phyloP scores from a whole-genome alignment of 306 rosid species.

The Canavalia gladiata region DNA sequence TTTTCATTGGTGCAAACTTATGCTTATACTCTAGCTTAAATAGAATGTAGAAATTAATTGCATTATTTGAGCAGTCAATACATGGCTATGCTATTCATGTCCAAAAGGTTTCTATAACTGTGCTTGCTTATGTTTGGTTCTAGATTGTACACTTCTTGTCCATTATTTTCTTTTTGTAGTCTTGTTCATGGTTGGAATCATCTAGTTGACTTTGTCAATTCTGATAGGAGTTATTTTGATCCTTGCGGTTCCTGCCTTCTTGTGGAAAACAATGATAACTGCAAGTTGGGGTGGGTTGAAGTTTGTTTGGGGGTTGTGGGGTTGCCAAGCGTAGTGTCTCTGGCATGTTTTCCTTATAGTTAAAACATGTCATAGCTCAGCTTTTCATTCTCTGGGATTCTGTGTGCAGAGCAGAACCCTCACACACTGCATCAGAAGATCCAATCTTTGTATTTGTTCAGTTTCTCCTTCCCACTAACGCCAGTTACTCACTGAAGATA shows the following conservation, averaged over 20 bases:
- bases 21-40: no score
- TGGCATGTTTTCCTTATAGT: not conserved
- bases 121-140: no score
- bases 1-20: not conserved
- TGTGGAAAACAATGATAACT: not conserved
- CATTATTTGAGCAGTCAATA: not conserved
- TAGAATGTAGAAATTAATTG: not conserved
- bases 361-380: not conserved
- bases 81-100: not conserved
- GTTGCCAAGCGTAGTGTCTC: not conserved
- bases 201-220: not conserved
- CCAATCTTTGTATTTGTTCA: not conserved
- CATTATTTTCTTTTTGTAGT: not conserved
- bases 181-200: not conserved
- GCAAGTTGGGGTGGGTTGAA: not conserved
- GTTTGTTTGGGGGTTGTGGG: not conserved
- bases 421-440: not conserved
- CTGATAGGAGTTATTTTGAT: not conserved
- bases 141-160: not conserved
- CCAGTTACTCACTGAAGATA: slow-evolving; percentile 8
- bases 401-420: slow-evolving; percentile 25
- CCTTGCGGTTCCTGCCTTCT: not conserved
- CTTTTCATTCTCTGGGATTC: slow-evolving; percentile 21
- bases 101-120: no score
- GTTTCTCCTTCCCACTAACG: not conserved